Percentiles rank a stretch among this genome's conserved stretches.
Evolutionary conservation across 2,329 filamentous ascomycete species (phyloP).

Genomic region (Dryadomyces quercivorus): DNA sequence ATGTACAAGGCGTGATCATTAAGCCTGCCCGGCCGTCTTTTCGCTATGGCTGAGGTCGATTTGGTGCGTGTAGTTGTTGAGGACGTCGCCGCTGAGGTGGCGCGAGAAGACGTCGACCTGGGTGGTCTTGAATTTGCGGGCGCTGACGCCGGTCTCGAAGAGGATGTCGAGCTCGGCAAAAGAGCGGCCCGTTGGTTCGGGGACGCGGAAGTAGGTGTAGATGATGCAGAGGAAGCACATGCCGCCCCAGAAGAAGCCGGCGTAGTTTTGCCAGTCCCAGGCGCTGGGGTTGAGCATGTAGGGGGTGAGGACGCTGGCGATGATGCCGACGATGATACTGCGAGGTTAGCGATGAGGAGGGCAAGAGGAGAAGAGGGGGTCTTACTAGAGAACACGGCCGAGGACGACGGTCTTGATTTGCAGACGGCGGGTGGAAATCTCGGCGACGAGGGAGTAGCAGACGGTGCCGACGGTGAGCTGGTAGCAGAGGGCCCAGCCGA

Average conservation of each 20-base stretch:
- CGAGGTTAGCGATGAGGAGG: not conserved
- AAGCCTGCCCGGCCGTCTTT: not conserved
- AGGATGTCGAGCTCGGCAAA: conserved; percentile 80
- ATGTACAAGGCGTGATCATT: not conserved
- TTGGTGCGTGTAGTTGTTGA: conserved; percentile 35
- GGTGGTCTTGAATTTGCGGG: conserved; percentile 57
- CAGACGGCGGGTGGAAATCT: conserved; percentile 69
- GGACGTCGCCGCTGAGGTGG: conserved; percentile 31
- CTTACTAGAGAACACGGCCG: conserved; percentile 11
- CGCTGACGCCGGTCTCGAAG: conserved; percentile 61
- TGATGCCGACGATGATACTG: conserved; percentile 64
- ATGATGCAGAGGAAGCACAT: conserved; percentile 71
- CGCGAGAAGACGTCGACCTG: conserved; percentile 44
- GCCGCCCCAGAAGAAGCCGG: conserved; percentile 80
- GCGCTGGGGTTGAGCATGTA: conserved; percentile 85
- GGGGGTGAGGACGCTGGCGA: conserved; percentile 71
- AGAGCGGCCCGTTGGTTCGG: conserved; percentile 66
- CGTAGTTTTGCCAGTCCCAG: conserved; percentile 81
- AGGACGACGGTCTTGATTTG: conserved; percentile 68
- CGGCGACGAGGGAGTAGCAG: conserved; percentile 77
- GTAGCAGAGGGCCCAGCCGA: conserved; percentile 71
- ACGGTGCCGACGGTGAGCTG: conserved; percentile 82
- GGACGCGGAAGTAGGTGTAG: conserved; percentile 71
- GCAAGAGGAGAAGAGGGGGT: not conserved
- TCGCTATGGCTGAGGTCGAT: conserved; percentile 16